Evolutionary conservation across 768 basidiomycete genomes (phyloP), one percentile per base, ranked within the genome.

Genomic region (Suillus hirtellus): DNA sequence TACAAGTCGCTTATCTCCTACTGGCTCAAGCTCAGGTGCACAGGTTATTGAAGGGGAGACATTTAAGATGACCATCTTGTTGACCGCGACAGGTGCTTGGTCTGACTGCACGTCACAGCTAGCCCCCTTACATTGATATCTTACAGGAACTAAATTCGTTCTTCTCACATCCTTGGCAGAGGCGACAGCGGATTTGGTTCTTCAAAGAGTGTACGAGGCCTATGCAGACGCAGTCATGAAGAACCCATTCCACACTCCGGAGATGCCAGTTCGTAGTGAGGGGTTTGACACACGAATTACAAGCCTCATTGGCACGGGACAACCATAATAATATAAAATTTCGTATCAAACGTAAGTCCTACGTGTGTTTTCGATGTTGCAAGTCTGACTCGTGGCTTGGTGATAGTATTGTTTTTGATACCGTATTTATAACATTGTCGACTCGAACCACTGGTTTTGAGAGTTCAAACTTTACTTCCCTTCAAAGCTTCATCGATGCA

Each of bases 221-320:
- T 99, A 98, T 74, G 84, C 96, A 0, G 97, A 99, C 72, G 88
- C 92, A 1, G 95, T 95, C 61, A 96, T 98, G 93, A 98, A 99
- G 81, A 98, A 98, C 72, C 97, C 97, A 1, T 99, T 99, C 77
- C 95, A 99, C 75, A 96, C 95, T 6, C 92, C 92, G n/a, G 97
- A 99, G 75, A 99, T 99, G 96, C 97, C 97, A 2, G 95, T 99
- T 67, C 86, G 97, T 54, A 94, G 83, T 50, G 93, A 95, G 68
- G 87, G 86, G 19, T 99, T 99, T 71, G 96, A 99, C 71, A 77
- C 77, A 61, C 84, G 87, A 52, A 86, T 93, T 59, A 78, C 82
- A 11, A 72, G 84, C 9, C 76, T 93, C 54, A 81, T 90, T 69
- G 87, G 86, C 14, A 77, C 63, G 35, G 75, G 77, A 27, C 65